phyloP scores from a whole-genome alignment of 768 basidiomycete species.

The Paxillus rubicundulus region DNA sequence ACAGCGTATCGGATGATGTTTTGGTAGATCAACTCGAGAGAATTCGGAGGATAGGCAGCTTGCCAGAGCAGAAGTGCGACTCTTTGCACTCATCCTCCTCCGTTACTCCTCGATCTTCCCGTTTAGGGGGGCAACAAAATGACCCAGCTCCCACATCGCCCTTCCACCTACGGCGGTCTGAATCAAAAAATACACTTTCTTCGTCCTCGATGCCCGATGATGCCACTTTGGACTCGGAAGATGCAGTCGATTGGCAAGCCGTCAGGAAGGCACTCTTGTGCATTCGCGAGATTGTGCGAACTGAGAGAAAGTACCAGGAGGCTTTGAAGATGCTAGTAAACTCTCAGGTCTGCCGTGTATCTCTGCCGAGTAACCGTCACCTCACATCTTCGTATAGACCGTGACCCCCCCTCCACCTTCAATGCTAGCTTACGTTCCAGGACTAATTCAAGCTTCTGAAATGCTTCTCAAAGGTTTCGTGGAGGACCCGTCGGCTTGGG shows the following conservation, averaged over 20 bases:
- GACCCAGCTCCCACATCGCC: neutral
- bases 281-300: conserved; percentile 48
- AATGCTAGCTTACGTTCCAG: conserved; percentile 50
- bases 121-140: neutral
- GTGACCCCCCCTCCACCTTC: conserved; percentile 46
- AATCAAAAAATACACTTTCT: neutral
- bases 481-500: conserved; percentile 63
- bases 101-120: neutral
- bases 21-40: conserved; percentile 48
- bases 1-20: conserved; percentile 49
- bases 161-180: neutral
- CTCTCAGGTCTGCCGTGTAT: conserved; percentile 30
- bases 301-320: conserved; percentile 44
- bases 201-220: conserved; percentile 6
- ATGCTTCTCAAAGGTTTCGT: conserved; percentile 49
- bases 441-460: conserved; percentile 50
- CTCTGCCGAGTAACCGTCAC: neutral
- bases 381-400: conserved; percentile 25
- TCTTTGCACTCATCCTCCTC: neutral
- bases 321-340: conserved; percentile 36
- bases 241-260: conserved; percentile 32
- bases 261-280: conserved; percentile 42
- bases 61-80: neutral
- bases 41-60: conserved; percentile 31
- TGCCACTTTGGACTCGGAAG: conserved; percentile 15